phyloP scores from a whole-genome alignment of 352 stramenopile genomes.

The Pythium diclinum region DNA sequence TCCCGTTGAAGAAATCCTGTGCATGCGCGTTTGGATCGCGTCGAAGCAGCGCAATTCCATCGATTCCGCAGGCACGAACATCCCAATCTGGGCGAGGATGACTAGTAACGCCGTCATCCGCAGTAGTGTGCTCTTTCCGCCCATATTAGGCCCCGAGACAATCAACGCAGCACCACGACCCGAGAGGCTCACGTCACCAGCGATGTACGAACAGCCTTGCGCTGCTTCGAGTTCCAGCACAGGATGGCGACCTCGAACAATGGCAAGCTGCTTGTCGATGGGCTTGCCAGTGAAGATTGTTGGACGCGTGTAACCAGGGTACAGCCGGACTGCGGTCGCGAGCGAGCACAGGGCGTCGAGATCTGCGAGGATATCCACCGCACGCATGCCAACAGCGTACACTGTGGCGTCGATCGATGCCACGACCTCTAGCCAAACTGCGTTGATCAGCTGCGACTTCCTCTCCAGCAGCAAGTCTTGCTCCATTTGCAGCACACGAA shows the following conservation, averaged over 20 bases:
- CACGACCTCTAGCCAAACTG: conserved; percentile 43
- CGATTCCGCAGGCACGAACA: conserved; percentile 47
- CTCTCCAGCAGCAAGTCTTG: conserved; percentile 33
- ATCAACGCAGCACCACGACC: conserved; percentile 28
- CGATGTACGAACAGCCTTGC: conserved; percentile 22
- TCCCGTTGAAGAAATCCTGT: conserved; percentile 27
- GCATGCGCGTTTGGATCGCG: conserved; percentile 69
- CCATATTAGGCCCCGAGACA: conserved; percentile 86
- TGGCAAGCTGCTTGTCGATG: conserved; percentile 29
- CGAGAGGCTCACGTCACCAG: conserved; percentile 32
- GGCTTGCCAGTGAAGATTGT: conserved; percentile 18
- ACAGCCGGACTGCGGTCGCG: conserved; percentile 38
- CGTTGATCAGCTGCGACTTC: conserved; percentile 32
- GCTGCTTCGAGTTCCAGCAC: conserved; percentile 40
- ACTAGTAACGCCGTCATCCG: conserved; percentile 57
- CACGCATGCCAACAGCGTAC: conserved; percentile 40
- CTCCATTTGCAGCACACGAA: conserved; percentile 35
- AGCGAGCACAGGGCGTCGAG: conserved; percentile 73
- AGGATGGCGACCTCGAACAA: conserved; percentile 51
- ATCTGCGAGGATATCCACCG: conserved; percentile 41
- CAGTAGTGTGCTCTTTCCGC: conserved; percentile 73
- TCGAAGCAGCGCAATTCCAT: conserved; percentile 53
- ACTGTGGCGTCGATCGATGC: conserved; percentile 32
- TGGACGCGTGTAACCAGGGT: conserved; percentile 43
- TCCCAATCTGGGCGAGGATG: conserved; percentile 67